Evolutionary conservation across 2,329 filamentous ascomycete species (phyloP), one percentile per base, ranked within the genome.

Genomic region (Hypoxylon rubiginosum): DNA sequence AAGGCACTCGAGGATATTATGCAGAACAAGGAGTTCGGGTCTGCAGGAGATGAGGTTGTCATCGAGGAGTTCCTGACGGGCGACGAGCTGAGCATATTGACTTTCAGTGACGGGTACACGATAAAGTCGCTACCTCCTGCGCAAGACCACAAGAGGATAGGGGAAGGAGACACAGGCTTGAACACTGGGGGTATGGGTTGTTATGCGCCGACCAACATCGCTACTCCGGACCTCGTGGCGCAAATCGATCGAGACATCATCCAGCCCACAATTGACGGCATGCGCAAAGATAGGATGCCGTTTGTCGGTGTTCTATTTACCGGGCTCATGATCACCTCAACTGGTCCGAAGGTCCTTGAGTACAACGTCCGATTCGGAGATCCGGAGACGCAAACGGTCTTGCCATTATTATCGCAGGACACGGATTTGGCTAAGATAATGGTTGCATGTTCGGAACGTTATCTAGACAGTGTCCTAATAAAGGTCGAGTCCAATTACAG

Each of bases 161-260:
- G 92, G 57, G 96, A 99, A 75, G 93, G 92, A 58, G 95, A 98
- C 77, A 86, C 88, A 53, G 96, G 96, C 1, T 92, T 94, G 39
- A 98, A 98, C 82, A 98, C 96, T 1, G 96, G 95, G 64, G 96
- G 96, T 43, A 98, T 98, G 96, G 96, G 96, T 55, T 97, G 94
- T 77, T 98, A 98, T 79, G 94, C 94, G 15, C 92, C 92, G n/a
- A 97, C 94, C 1, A 91, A 88, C 69, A 90, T 94, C 73, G 90
- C 91, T 30, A 91, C 91, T 0, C 87, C 89, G 55, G 88, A 91
- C 66, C 84, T 97, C n/a, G 86, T 96, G 17, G 90, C 90, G 17
- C 85, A 90, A 66, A 89, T 99, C 66, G 91, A 97, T 76, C 85
- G 85, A 60, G 92, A 91, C 34, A 91, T 97, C 58, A 86, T 98